Conservation (phyloP, 306 rosid species). For the Crotalaria pallida region DNA sequence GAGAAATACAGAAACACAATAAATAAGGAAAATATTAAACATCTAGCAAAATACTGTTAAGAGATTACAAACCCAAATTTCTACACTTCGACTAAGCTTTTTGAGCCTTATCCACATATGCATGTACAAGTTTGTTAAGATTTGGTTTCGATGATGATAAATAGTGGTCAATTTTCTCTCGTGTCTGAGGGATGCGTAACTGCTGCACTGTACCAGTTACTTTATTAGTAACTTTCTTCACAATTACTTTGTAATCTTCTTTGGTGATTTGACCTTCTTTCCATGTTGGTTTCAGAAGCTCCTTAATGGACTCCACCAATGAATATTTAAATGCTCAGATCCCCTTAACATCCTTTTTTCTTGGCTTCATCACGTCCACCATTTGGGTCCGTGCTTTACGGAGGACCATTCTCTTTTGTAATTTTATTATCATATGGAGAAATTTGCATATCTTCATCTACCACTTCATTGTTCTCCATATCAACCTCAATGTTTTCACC, state of each 20-base stretch:
- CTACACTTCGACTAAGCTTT: conserved; percentile 43
- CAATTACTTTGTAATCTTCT: conserved; percentile 76
- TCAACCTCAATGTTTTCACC: conserved; percentile 26
- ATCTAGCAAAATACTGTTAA: conserved; percentile 7
- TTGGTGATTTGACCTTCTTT: conserved; percentile 82
- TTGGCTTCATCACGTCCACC: conserved; percentile 56
- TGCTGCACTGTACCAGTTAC: conserved; percentile 63
- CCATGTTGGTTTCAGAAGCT: conserved; percentile 91
- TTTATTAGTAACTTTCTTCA: conserved; percentile 93
- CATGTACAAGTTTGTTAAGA: too few species aligned
- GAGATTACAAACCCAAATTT: conserved; percentile 16
- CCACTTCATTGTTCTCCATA: conserved; percentile 32
- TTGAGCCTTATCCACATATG: conserved; percentile 68
- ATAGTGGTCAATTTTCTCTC: too few species aligned
- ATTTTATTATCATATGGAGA: conserved; percentile 47
- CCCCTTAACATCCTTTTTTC: conserved; percentile 82
- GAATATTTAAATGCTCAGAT: conserved; percentile 77
- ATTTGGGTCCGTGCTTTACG: conserved; percentile 43
- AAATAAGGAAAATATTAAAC: not conserved
- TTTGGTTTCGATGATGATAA: not conserved
- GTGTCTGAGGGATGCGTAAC: too few species aligned
- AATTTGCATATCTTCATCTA: conserved; percentile 26
- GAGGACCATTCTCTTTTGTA: conserved; percentile 44
- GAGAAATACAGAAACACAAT: conserved; percentile 19
- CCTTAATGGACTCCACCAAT: conserved; percentile 82